Evolutionary conservation across 768 basidiomycete species (phyloP), one percentile per base, ranked within the genome.

Genomic region (Cubamyces sp.): DNA sequence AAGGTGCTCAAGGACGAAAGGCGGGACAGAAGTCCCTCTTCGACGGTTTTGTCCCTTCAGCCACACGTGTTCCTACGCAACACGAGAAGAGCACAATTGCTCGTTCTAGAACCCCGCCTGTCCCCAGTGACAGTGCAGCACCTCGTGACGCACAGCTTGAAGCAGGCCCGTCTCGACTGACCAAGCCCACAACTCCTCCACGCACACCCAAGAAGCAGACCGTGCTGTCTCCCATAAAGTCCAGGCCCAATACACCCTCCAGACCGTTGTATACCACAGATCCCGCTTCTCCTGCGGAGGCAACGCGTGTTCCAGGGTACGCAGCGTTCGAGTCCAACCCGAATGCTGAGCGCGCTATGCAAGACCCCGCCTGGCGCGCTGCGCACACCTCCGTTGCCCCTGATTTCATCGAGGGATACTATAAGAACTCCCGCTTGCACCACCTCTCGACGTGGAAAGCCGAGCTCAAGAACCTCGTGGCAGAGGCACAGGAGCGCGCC

Each of bases 401-500:
- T 0, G 91, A 88, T 63, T 99, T 96, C 74, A 87, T 98, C 57
- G 88, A 93, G 43, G 88, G 85, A 2, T 76, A 70, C 60, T 87
- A 83, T 61, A 75, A 78, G 64, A 90, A 97, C 70, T 94, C 91
- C 1, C 88, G 97, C 1, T 78, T 99, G n/a, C 97, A 99, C 68
- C 90, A 96, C 69, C 75, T 99, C 12, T 87, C 91, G 5, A 89
- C 86, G 2, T 96, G 93, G 92, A 99, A 98, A 74, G 84, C 91
- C 0, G 96, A 98, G 69, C 80, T 98, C 41, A 88, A 87, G 69
- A 78, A 80, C 16, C 82, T 97, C 9, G 91, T 97, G 0, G 80
- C 84, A 18, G 84, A 91, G 69, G 92, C 95, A 0, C 91, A 92
- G 69, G 86, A 87, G 64, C 82, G 82, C 9, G 85, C 84, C 0